phyloP scores from a whole-genome alignment of 2,329 filamentous ascomycete species.

The Trichoderma harzianum region DNA sequence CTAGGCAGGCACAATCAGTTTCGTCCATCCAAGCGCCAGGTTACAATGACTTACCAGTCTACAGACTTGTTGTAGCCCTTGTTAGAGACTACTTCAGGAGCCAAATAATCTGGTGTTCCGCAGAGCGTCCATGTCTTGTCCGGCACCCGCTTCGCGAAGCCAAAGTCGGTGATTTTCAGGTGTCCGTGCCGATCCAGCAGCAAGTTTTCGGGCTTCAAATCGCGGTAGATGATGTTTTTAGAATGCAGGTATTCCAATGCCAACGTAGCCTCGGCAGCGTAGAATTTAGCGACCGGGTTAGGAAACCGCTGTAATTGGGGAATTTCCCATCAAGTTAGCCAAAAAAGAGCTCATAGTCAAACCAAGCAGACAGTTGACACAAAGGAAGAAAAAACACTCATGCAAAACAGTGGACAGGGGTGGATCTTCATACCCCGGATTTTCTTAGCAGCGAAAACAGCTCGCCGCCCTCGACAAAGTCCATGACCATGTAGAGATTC shows the following conservation, averaged over 20 bases:
- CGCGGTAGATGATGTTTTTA: slow-evolving; percentile 95
- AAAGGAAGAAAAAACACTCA: background rate
- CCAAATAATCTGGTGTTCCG: slow-evolving; percentile 94
- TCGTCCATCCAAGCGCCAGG: background rate
- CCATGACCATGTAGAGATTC: slow-evolving; percentile 99
- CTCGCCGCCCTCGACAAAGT: slow-evolving; percentile 98
- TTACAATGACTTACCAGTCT: slow-evolving; percentile 74
- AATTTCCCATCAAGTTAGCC: background rate
- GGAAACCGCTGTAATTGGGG: slow-evolving; percentile 74
- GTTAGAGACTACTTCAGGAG: slow-evolving; percentile 96
- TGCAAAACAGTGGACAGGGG: background rate
- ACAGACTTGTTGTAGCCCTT: slow-evolving; percentile 99
- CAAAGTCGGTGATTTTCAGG: slow-evolving; percentile 96
- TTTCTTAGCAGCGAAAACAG: slow-evolving; percentile 93
- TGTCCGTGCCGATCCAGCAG: slow-evolving; percentile 90
- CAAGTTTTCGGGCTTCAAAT: slow-evolving; percentile 93
- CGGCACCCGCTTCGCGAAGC: slow-evolving; percentile 95
- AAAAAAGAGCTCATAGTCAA: background rate
- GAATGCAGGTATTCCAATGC: slow-evolving; percentile 93
- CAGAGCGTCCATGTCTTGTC: slow-evolving; percentile 99
- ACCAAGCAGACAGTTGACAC: background rate
- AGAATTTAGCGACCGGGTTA: slow-evolving; percentile 98
- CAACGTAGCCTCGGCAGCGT: slow-evolving; percentile 93
- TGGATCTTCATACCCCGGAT: slow-evolving; percentile 63
- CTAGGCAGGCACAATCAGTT: slow-evolving; percentile 44